Base-by-base conservation (phyloP, 75 land plant species). In the Pinus taeda region DNA sequence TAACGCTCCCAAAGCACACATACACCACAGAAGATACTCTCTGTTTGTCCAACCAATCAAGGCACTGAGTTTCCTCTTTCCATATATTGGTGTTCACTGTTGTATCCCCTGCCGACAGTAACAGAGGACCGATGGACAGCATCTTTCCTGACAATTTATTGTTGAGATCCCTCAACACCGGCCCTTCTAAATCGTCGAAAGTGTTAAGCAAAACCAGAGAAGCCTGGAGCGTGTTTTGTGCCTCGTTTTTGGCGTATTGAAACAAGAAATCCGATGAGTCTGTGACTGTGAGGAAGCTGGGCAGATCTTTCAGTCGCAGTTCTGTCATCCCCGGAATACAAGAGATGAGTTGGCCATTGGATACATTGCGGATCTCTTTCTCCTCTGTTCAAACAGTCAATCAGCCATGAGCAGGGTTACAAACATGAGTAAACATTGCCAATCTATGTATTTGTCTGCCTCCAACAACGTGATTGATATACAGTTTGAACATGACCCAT, bases 241-340 rank as follows among this genome's bases (percentile, higher is more conserved):
- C 74, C 55, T 73, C 57, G 18, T 18, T 73, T 53, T 39, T 0
- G 7, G 13, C 0, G 59, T 66, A 58, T 12, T 75, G 67, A 71
- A 76, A 63, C 79, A 81, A 66, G 56, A 62, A 39, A 71, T 81
- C 79, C 7, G 78, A 11, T 6, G 30, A 18, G 55, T 76, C 39
- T 5, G 37, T 36, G 29, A 76, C 69, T 42, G 67, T 75, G 59
- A 75, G 29, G 60, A 81, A 62, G 72, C 78, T 60, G 36, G 82
- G 82, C 42, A 81, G 56, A 18, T 81, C 82, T 15, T 64, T 64
- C 39, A 67, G 53, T 9, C 73, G 20, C 60, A 81, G 53, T 22
- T 45, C 13, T 39, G 17, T 15, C 60, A 75, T 76, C 14, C 78
- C 82, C 12, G 78, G 78, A 29, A 81, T 66, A 53, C 79, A 75